These are phyloP conservation scores for Aureobasidium lini DNA, from an alignment of 2,329 filamentous ascomycete species.

Conservation along the genomic window DNA sequence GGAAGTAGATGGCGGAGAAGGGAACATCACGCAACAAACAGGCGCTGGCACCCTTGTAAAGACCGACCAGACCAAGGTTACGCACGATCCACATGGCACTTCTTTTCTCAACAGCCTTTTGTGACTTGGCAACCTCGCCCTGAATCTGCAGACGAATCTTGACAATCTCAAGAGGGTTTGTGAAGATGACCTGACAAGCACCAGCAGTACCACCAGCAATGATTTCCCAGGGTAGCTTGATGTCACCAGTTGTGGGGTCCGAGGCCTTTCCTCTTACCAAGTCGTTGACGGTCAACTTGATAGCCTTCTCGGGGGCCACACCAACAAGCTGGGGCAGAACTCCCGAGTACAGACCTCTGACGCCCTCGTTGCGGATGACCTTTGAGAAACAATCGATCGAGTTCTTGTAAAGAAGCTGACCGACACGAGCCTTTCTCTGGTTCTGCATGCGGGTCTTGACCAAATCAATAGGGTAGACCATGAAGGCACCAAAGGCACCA, in stretches of 20 bases:
- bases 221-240: slow-evolving; percentile 65
- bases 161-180: slow-evolving; percentile 96
- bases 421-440: slow-evolving; percentile 74
- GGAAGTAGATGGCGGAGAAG: slow-evolving; percentile 99
- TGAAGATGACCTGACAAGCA: slow-evolving; percentile 95
- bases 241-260: slow-evolving; percentile 64
- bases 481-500: slow-evolving; percentile 95
- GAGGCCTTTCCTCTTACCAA: slow-evolving; percentile 71
- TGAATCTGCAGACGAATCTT: slow-evolving; percentile 98
- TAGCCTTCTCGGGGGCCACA: slow-evolving; percentile 98
- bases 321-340: slow-evolving; percentile 92
- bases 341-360: slow-evolving; percentile 85
- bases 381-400: slow-evolving; percentile 92
- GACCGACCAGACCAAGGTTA: slow-evolving; percentile 84
- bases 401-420: slow-evolving; percentile 91
- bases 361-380: slow-evolving; percentile 85
- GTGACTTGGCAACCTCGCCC: slow-evolving; percentile 78
- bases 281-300: slow-evolving; percentile 98
- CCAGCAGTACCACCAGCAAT: slow-evolving; percentile 84
- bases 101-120: slow-evolving; percentile 70
- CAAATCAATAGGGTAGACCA: slow-evolving; percentile 98
- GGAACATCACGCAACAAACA: slow-evolving; percentile 94
- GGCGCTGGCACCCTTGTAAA: slow-evolving; percentile 94
- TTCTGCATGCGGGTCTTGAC: slow-evolving; percentile 99
- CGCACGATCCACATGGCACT: slow-evolving; percentile 97